Evolutionary conservation across 139 green algal genomes (phyloP), one percentile per base, ranked within the genome.

Genomic region (Micractinium sp.): DNA sequence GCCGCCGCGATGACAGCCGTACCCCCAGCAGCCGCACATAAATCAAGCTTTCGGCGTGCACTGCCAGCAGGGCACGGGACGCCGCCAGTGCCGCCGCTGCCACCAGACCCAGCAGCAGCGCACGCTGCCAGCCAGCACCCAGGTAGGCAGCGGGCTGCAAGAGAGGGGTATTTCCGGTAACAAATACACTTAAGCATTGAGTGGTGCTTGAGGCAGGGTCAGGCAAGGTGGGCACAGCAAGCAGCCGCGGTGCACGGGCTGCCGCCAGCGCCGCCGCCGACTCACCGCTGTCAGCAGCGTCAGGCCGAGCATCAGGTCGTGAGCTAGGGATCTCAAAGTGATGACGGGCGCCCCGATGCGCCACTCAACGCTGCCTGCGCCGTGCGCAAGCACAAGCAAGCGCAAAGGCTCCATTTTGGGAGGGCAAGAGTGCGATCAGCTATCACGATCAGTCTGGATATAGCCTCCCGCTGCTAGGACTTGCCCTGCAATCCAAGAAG

Each of bases 21-120:
- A 87, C 67, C 14, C 83, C 83, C 66, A 87, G 66, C 83, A 87
- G 83, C 15, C 83, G 83, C 15, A 87, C 38, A 29, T 87, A 87
- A 29, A 39, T 87, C 23, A 87, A 23, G 23, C 35, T 66, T 67
- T 87, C 83, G 36, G 33, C 39, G 27, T 87, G 83, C 67, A 87
- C 83, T 0, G 83, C 67, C 67, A 87, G 83, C 67, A 80, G 41
- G 15, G 38, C 31, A 39, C 71, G 83, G 0, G 33, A 13, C 15
- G 63, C 35, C 15, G 83, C 83, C 33, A 53, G 73, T 0, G 14
- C 67, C 7, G 29, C 31, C 27, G 83, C 83, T 29, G 83, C 67
- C 0, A 22, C 83, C 1, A 39, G 13, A 4, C 36, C 83, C 63
- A n/a, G 7, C 18, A 69, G 25, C 83, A 79, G 67, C 18, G 66